phyloP scores from a whole-genome alignment of 2,329 filamentous ascomycete genomes.

The Sporothrix brunneoviolacea region DNA sequence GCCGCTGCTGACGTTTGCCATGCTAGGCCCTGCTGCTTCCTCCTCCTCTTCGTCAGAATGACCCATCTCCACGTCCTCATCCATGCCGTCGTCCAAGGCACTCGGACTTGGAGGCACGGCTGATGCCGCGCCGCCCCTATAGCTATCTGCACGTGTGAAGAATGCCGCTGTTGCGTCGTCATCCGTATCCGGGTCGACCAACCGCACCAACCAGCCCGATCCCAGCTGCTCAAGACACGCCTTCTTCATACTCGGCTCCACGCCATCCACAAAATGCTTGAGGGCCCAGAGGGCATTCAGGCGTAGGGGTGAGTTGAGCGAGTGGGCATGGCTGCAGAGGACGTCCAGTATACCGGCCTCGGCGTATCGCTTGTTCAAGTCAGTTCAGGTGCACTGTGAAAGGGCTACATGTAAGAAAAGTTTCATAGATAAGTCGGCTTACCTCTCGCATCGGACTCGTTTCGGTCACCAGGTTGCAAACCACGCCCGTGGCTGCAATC shows the following conservation, averaged over 20 bases:
- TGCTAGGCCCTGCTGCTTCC: slow-evolving; percentile 15
- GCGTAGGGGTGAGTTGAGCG: slow-evolving; percentile 68
- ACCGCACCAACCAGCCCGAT: slow-evolving; percentile 70
- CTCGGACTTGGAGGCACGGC: too few relatives aligned
- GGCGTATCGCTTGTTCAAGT: slow-evolving; percentile 48
- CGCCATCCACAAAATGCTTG: slow-evolving; percentile 77
- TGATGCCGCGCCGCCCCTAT: slow-evolving; percentile 15
- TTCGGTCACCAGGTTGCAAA: slow-evolving; percentile 80
- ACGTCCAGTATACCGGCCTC: slow-evolving; percentile 67
- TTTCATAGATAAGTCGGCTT: slow-evolving; percentile 29
- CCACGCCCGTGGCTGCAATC: slow-evolving; percentile 74
- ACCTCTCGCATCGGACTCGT: slow-evolving; percentile 89
- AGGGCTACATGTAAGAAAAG: neutral
- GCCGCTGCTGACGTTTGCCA: slow-evolving; percentile 10
- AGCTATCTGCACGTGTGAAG: slow-evolving; percentile 24
- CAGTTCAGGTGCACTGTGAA: neutral
- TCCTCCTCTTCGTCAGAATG: slow-evolving; percentile 24
- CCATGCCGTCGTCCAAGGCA: slow-evolving; percentile 38
- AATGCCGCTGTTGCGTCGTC: slow-evolving; percentile 37
- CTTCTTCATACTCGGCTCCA: slow-evolving; percentile 66
- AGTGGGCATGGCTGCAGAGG: slow-evolving; percentile 79
- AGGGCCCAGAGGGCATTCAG: slow-evolving; percentile 88
- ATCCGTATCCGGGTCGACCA: slow-evolving; percentile 61
- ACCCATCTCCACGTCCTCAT: slow-evolving; percentile 54
- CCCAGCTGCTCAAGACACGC: slow-evolving; percentile 70